phyloP scores from a whole-genome alignment of 73 alveolate species.

The Effrenium voratum region DNA sequence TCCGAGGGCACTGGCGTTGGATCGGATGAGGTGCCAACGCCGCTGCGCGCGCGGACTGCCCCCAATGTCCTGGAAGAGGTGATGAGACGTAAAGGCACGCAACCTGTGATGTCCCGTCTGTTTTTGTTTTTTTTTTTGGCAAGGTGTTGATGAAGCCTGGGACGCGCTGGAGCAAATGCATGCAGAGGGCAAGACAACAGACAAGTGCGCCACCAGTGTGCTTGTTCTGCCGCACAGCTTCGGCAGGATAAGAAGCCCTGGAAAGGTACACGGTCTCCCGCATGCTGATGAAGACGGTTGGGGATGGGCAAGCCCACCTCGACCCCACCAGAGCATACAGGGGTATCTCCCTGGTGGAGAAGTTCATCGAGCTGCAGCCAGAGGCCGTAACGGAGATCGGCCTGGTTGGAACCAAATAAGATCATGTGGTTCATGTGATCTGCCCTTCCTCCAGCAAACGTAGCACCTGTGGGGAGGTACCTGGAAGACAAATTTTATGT shows the following conservation, averaged over 20 bases:
- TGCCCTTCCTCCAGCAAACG: too few species aligned
- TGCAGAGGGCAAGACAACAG: constrained; percentile 81
- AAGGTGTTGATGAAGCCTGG: constrained; percentile 93
- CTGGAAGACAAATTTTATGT: too few species aligned
- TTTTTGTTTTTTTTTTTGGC: too few species aligned
- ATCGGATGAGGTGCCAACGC: constrained; percentile 92
- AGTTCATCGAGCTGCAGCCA: constrained; percentile 93
- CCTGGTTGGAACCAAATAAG: not conserved
- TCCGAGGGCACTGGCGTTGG: too few species aligned
- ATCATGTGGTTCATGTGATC: not conserved
- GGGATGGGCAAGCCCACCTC: constrained; percentile 73
- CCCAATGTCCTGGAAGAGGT: constrained; percentile 85
- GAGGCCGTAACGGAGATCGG: constrained; percentile 8
- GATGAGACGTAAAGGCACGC: constrained; percentile 81
- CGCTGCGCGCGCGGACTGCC: constrained; percentile 46
- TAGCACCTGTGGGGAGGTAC: too few species aligned
- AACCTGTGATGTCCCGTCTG: not conserved
- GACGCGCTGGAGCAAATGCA: constrained; percentile 90
- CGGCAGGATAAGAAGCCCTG: not conserved
- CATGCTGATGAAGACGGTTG: constrained; percentile 90
- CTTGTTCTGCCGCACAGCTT: not conserved
- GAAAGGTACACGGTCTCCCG: constrained; percentile 83
- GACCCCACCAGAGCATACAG: constrained; percentile 80
- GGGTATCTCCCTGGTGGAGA: constrained; percentile 89
- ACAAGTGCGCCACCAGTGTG: constrained; percentile 34